Base-by-base conservation (phyloP, 2,329 filamentous ascomycete genomes). In the Botryotinia calthae region DNA sequence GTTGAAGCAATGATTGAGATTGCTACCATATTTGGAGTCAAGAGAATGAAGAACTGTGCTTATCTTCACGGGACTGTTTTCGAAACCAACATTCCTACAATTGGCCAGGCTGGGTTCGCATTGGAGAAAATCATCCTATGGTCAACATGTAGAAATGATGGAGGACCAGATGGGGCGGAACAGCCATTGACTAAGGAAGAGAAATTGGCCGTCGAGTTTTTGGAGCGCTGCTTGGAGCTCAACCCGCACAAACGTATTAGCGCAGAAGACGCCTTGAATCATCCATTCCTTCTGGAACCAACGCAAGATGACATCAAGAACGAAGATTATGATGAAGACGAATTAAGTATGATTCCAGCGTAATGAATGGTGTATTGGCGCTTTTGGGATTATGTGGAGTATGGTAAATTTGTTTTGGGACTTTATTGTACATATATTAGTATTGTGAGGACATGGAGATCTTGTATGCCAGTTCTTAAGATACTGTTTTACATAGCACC, bases 1-100 rank as follows among this genome's bases (percentile, higher is more conserved):
- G 92, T 99, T 65, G 96, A 99, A 80, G 96, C 96, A 69, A 92
- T 98, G 87, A 95, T 99, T 77, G 96, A 99, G 82, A 97, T 99
- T 77, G 93, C 95, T 51, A 97, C 94, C 73, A 97, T 99, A 74
- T 98, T 98, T 81, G 96, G 96, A 67, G 87, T 87, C 59, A 90
- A 88, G 80, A 90, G 91, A 73, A 98, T 99, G 95, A 93, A 91
- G 80, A 85, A 88, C 48, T 93, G 92, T 4, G 94, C 93, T 0
- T 85, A 94, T 28, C 85, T 97, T 68, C 96, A 99, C 80, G 96
- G 96, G 1, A 93, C 95, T 79, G 90, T 97, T 73, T 94, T 98
- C 76, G 94, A 99, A 82, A 96, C 93, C 0, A 97, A 89, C 74
- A 94, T 99, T 73, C 95, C 95, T 1, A 98, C 93, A 1, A 92